Evolutionary conservation across 139 green algal genomes (phyloP).

Genomic region (Protoeuglena noctilucae): DNA sequence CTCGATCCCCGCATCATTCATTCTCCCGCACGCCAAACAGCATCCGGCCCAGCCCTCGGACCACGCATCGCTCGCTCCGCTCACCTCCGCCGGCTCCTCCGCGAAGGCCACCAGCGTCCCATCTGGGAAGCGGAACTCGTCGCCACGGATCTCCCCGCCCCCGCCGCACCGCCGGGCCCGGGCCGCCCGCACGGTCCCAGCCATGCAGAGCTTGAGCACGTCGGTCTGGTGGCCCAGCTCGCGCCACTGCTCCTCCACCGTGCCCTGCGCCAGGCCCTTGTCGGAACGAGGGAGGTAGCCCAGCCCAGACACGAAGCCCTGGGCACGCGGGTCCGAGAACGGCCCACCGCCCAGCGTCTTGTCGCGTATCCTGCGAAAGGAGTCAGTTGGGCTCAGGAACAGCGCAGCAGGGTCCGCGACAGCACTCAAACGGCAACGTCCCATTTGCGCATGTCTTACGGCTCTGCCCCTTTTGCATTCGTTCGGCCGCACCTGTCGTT

Average conservation of each 20-base stretch:
- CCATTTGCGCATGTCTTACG: too few relatives aligned
- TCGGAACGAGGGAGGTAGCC: slow-evolving; percentile 25
- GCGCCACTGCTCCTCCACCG: slow-evolving; percentile 17
- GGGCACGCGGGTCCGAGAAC: slow-evolving; percentile 22
- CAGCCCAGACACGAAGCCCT: slow-evolving; percentile 67
- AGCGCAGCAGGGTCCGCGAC: too few relatives aligned
- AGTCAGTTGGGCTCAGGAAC: too few relatives aligned
- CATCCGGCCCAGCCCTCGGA: too few relatives aligned
- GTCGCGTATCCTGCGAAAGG: neutral
- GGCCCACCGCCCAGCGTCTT: neutral
- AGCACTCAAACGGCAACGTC: too few relatives aligned
- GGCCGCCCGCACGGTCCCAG: slow-evolving; percentile 40
- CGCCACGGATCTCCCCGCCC: neutral
- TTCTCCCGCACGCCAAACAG: too few relatives aligned
- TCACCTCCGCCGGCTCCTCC: neutral
- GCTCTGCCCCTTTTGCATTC: too few relatives aligned
- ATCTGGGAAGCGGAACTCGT: neutral
- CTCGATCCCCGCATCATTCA: too few relatives aligned
- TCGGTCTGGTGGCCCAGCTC: slow-evolving; percentile 34
- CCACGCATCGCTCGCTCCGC: too few relatives aligned
- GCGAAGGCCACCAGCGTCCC: too few relatives aligned
- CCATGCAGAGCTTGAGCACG: slow-evolving; percentile 36
- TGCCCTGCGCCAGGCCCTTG: slow-evolving; percentile 5
- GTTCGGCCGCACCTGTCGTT: slow-evolving; percentile 83
- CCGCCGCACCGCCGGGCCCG: neutral